Evolutionary conservation across 1,284 basidiomycete species (phyloP).

Genomic region (Moesziomyces sp.): DNA sequence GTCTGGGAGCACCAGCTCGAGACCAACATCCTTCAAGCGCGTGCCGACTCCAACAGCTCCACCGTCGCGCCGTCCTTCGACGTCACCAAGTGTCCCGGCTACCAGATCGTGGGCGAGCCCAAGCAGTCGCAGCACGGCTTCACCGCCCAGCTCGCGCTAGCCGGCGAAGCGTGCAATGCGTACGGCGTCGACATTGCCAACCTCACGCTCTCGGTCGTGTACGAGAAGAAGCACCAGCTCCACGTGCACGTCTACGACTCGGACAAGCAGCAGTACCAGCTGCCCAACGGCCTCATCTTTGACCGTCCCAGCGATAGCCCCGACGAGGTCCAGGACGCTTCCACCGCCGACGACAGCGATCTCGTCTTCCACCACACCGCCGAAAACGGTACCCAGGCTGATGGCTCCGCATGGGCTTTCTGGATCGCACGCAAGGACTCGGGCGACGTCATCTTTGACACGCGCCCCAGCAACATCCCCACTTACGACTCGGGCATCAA

Average conservation of each 20-base stretch:
- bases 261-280: conserved; percentile 74
- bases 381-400: conserved; percentile 56
- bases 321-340: conserved; percentile 22
- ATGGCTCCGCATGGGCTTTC: conserved; percentile 75
- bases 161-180: conserved; percentile 76
- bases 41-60: conserved; percentile 12
- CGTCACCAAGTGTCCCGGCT: conserved; percentile 43
- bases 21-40: conserved; percentile 23
- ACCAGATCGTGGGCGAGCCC: conserved; percentile 42
- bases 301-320: conserved; percentile 72
- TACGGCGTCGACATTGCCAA: conserved; percentile 77
- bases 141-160: conserved; percentile 73
- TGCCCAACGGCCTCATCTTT: conserved; percentile 74
- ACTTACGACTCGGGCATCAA: conserved; percentile 46
- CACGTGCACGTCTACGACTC: conserved; percentile 80
- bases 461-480: conserved; percentile 69
- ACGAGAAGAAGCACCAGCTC: conserved; percentile 72
- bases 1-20: conserved; percentile 21
- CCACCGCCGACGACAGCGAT: conserved; percentile 48
- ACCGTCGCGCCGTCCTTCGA: conserved; percentile 36
- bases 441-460: conserved; percentile 78
- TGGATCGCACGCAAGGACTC: conserved; percentile 75
- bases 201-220: conserved; percentile 76
- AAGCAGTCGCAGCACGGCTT: conserved; percentile 69
- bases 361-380: conserved; percentile 76